Base-by-base conservation (phyloP, 2,329 filamentous ascomycete species). In the Penicillium sp. region DNA sequence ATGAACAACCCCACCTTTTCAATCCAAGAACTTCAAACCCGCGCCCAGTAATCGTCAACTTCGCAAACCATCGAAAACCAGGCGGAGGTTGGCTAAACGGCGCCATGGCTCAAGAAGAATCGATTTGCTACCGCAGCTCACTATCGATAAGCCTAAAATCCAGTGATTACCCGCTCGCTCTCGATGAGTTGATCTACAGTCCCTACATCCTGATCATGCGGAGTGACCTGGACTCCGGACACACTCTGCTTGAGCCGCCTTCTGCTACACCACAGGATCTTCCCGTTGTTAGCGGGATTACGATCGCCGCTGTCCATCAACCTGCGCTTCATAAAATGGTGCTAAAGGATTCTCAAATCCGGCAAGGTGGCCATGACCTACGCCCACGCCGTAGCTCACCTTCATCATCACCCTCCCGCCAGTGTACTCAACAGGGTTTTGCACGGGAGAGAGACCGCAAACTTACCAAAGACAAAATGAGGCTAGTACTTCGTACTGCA, bases 91-190 rank as follows among this genome's bases (percentile, higher is more conserved):
- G 48, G 48, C 27, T 50, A 13, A 50, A 25, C 13, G 48, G 48
- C 4, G 48, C 48, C 11, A 37, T 50, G 48, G 48, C 48, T 19
- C 48, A 50, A 14, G 48, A 50, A 13, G 48, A 50, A 21, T 25
- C 48, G 11, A 50, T 50, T 14, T 50, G 48, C 33, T 50, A 50
- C 33, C 48, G 48, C 19, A 42, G 33, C 33, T 50, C 48, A 25
- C 37, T 50, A 13, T 31, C 31, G 6, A 33, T 50, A n/a, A 50
- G 48, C 14, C 48, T 50, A 8, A 6, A 50, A 4, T 1, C 3
- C 4, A 21, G 16, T 3, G 11, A 50, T 21, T 50, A 50, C 5
- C 48, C 48, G 19, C 48, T 50, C 5, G 19, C 3, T 21, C 48
- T 50, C 1, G 21, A 42, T 10, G 48, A 50, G 21, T 11, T 31